Base-by-base conservation (phyloP, 768 basidiomycete species). In the Punctularia strigosozonata region DNA sequence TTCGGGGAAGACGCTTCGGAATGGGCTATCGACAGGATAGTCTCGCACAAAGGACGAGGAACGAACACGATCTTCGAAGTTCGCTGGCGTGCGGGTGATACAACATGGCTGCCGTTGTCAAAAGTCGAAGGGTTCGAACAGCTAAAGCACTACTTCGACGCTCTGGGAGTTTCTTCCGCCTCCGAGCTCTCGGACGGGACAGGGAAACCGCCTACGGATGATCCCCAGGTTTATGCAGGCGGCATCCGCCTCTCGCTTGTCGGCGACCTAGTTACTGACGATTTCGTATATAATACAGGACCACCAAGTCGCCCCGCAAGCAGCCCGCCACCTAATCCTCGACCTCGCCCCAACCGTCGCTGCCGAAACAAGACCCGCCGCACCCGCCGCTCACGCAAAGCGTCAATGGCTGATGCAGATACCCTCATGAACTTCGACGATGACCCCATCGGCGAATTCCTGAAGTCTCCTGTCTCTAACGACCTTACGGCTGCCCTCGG, bases 51-150 rank as follows among this genome's bases (percentile, higher is more conserved):
- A 8, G 54, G 58, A 7, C 41, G 34, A n/a, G 48, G 54, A 2
- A 42, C 18, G 13, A 26, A 48, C 8, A 44, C 53, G 2, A 25
- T 48, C 2, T 59, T 60, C 32, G 36, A 56, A 23, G 46, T 59
- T 1, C 3, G 37, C 20, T 60, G 54, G 56, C 44, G 39, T 18
- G 31, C 50, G 7, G 57, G 57, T 2, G 57, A 59, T 34, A 14
- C 33, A 2, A 52, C 54, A 8, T 66, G 64, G 64, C 18, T 61
- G 20, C 48, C 52, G 1, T 57, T 50, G 26, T n/a, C 34, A 6
- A 42, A 53, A 28, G 45, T 61, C 0, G 31, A 33, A 7, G 48
- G 52, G 12, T 31, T 60, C 0, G 39, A 48, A 0, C 52, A 51
- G 0, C 31, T 62, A 3, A 18, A 33, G 0, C 40, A 46, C 3